A percentile compares a stretch with the other conserved stretches of the same genome.
Evolutionary conservation across 129 eudicot genomes (phyloP).

Genomic region (Tagetes erecta): DNA sequence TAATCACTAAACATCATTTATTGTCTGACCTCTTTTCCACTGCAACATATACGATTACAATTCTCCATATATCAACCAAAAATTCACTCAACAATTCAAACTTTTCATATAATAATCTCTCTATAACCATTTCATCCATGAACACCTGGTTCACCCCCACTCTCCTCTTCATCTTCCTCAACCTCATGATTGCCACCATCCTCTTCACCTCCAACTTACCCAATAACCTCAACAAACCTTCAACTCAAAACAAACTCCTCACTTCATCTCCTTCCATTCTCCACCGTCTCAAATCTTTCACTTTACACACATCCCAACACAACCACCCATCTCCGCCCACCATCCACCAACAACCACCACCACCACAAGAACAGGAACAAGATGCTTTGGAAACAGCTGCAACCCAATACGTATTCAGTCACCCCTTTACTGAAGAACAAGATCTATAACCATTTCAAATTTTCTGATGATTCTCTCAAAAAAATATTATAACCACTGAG

Average conservation of each 20-base stretch:
- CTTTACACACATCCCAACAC: constrained; percentile 36
- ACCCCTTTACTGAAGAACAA: no score
- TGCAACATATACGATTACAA: no score
- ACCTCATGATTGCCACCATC: constrained; percentile 84
- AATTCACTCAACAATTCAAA: no score
- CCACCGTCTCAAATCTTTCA: constrained; percentile 69
- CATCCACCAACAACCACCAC: constrained; percentile 6
- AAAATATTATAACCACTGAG: no score
- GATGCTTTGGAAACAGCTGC: constrained; percentile 34
- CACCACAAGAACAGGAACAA: no score
- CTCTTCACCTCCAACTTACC: constrained; percentile 58
- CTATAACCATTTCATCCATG: constrained; percentile 38
- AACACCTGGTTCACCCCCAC: constrained; percentile 92
- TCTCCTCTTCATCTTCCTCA: constrained; percentile 79
- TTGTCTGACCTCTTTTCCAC: no score
- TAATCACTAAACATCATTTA: no score
- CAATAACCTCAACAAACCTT: constrained; percentile 20
- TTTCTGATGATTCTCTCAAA: no score
- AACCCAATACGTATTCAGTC: constrained; percentile 37
- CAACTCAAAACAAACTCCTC: constrained; percentile 29
- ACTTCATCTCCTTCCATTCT: constrained; percentile 70
- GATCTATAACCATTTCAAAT: constrained; percentile 22
- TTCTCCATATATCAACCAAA: no score
- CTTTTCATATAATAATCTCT: no score
- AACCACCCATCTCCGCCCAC: constrained; percentile 28